Conservation (phyloP, 441 rosid species). For the Adansonia rubrostipa region DNA sequence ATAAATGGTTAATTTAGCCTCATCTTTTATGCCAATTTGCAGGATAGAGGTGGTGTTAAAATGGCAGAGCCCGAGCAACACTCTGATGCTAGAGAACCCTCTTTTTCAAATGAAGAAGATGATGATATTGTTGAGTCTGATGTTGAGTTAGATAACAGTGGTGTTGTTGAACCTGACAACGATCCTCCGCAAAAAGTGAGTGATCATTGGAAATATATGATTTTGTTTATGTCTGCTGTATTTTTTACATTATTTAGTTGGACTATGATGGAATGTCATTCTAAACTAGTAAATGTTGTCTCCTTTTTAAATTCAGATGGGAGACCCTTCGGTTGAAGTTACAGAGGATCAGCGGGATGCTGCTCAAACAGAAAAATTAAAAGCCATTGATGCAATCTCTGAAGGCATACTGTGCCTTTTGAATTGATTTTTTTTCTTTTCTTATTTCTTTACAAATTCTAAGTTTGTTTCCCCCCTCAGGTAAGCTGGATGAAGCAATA, state of each 20-base stretch:
- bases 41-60: conserved; percentile 47
- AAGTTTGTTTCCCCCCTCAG: conserved; percentile 35
- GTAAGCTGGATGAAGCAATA: conserved; percentile 47
- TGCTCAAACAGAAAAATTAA: conserved; percentile 52
- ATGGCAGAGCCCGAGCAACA: conserved; percentile 41
- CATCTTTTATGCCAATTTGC: conserved; percentile 21
- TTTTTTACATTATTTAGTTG: not conserved
- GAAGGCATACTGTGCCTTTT: conserved; percentile 40
- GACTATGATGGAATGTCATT: not conserved
- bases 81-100: conserved; percentile 36
- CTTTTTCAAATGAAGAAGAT: conserved; percentile 37
- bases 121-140: conserved; percentile 50
- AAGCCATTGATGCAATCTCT: conserved; percentile 51
- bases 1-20: not conserved
- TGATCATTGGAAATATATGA: not conserved
- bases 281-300: conserved; percentile 21
- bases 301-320: conserved; percentile 50
- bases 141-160: conserved; percentile 55
- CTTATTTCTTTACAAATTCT: conserved; percentile 15
- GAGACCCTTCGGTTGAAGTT: conserved; percentile 54
- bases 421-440: conserved; percentile 5
- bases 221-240: not conserved
- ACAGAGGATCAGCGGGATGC: conserved; percentile 59
- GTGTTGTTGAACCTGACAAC: conserved; percentile 57
- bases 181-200: conserved; percentile 57